Conservation (phyloP, 208 protist genomes). For the Naegleria fowleri region DNA sequence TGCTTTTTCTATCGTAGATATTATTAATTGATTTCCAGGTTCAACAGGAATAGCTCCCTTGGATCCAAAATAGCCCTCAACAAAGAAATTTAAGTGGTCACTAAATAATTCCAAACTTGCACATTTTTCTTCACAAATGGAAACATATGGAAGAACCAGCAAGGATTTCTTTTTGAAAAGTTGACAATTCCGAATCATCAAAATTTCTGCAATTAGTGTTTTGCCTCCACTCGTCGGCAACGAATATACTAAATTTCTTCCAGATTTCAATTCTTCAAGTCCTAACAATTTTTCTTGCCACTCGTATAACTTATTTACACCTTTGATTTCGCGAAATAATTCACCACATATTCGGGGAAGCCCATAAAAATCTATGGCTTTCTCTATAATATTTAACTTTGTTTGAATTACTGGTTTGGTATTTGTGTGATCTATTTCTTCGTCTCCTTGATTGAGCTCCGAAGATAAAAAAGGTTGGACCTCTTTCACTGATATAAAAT, state of each 20-base stretch:
- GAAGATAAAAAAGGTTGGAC: background rate
- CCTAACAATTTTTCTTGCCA: slow-evolving; percentile 74
- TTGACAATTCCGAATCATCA: slow-evolving; percentile 62
- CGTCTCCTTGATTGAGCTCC: background rate
- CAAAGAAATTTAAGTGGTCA: slow-evolving; percentile 57
- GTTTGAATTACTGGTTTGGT: background rate
- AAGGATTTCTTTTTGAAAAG: slow-evolving; percentile 49
- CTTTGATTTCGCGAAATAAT: background rate
- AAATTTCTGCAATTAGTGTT: slow-evolving; percentile 83
- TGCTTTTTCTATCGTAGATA: slow-evolving; percentile 88
- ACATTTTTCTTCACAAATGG: slow-evolving; percentile 78
- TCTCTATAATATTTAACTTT: background rate
- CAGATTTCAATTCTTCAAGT: background rate
- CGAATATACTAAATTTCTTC: slow-evolving; percentile 73
- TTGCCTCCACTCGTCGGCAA: slow-evolving; percentile 83
- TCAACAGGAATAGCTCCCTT: slow-evolving; percentile 60
- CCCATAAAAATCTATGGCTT: background rate
- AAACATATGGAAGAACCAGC: slow-evolving; percentile 84
- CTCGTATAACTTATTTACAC: slow-evolving; percentile 51
- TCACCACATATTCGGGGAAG: background rate
- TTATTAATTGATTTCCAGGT: slow-evolving; percentile 51
- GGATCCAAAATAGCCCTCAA: slow-evolving; percentile 70
- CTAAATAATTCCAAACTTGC: slow-evolving; percentile 53
- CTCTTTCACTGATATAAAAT: background rate
- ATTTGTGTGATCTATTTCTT: background rate